Base-by-base conservation (phyloP, 169 alveolate species). In the Plasmodium sp. region DNA sequence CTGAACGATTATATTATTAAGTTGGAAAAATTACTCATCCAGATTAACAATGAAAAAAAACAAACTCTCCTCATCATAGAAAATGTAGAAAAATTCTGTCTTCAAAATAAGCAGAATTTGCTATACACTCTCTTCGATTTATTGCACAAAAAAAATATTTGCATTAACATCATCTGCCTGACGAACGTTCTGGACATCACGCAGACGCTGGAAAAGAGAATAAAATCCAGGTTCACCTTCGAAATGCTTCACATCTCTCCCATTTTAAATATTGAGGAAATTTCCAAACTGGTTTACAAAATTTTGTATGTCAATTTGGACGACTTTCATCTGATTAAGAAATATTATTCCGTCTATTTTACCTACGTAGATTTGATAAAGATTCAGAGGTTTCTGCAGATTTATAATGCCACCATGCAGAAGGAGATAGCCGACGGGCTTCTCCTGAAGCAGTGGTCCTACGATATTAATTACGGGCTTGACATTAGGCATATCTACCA, bases 191-290 rank as follows among this genome's bases (percentile, higher is more conserved):
- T 96, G 36, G 95, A 93, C 62, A 92, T 94, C 22, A 88, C 96
- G 2, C 97, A 96, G 71, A 84, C 96, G 10, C 71, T 96, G 82
- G 98, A 96, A 94, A 96, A 96, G 71, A 92, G 98, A 77, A 97
- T 96, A 5, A 96, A 94, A 39, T 96, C 98, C 0, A 34, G 98
- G 33, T 96, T 96, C 73, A 96, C 96, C 22, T 95, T 95, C 74
- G 97, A 96, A 39, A 95, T 94, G 73, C 79, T 96, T 3, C 86
- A 95, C 77, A 86, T 86, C 10, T 86, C 93, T n/a, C 93, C 93
- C 43, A 62, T 77, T 51, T 58, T 86, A 43, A 86, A 86, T 36
- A 86, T 86, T 7, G 93, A 86, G 10, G 93, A 86, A 54, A 86
- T 86, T 34, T 33, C 93, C 6, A 86, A 86, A 86, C 31, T 86